Conservation (phyloP, 148 eudicot species). For the Beta vulgaris region DNA sequence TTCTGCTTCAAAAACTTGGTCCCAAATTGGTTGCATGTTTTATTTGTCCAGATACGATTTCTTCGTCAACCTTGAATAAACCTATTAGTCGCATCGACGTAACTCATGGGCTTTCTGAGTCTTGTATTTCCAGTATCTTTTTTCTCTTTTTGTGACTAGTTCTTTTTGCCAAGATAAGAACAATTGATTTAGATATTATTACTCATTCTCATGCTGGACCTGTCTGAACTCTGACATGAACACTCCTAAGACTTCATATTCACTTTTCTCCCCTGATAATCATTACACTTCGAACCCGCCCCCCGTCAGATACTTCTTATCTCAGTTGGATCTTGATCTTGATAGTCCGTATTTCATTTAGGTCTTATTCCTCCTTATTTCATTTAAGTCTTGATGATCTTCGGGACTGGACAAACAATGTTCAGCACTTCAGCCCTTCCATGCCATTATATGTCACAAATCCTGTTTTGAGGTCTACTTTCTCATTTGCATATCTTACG, state of each 20-base stretch:
- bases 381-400: conserved; percentile 89
- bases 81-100: neutral
- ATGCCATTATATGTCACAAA: conserved; percentile 81
- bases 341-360: conserved; percentile 32
- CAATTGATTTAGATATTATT: conserved; percentile 84
- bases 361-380: conserved; percentile 60
- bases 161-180: conserved; percentile 93
- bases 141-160: conserved; percentile 39
- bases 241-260: conserved; percentile 28
- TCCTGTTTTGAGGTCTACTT: conserved; percentile 88
- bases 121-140: conserved; percentile 13
- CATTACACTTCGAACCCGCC: conserved; percentile 12
- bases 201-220: conserved; percentile 99
- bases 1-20: neutral
- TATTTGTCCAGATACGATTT: neutral
- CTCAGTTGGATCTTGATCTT: conserved; percentile 70
- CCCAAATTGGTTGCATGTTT: neutral
- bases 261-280: conserved; percentile 17
- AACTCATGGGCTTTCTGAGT: conserved; percentile 2
- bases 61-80: conserved; percentile 1
- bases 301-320: conserved; percentile 14
- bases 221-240: conserved; percentile 73
- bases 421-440: conserved; percentile 72
- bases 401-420: conserved; percentile 99
- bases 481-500: neutral